Evolutionary conservation across 2,329 filamentous ascomycete species (phyloP).

Genomic region (Penicillium sp.): DNA sequence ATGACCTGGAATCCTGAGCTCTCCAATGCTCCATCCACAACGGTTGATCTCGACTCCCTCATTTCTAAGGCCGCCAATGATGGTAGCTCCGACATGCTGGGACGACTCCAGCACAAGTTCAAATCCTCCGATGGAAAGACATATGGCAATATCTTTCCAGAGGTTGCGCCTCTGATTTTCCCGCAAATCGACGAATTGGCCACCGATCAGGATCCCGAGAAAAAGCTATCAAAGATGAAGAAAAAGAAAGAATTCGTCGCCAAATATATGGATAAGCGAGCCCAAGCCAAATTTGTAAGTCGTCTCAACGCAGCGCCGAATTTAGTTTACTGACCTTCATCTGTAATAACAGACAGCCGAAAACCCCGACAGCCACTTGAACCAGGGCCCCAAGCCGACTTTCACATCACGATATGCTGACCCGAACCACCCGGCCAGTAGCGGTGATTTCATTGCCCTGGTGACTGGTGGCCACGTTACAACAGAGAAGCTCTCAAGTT

Average conservation of each 20-base stretch:
- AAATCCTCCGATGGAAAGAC: slow-evolving; percentile 40
- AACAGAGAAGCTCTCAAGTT: slow-evolving; percentile 15
- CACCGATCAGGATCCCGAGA: slow-evolving; percentile 10
- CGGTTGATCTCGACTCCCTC: slow-evolving; percentile 37
- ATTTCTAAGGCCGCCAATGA: slow-evolving; percentile 33
- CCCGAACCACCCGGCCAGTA: slow-evolving; percentile 52
- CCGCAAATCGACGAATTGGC: slow-evolving; percentile 41
- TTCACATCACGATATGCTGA: slow-evolving; percentile 53
- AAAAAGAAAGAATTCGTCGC: slow-evolving; percentile 38
- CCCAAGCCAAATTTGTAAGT: slow-evolving; percentile 48
- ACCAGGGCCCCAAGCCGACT: slow-evolving; percentile 29
- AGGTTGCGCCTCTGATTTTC: slow-evolving; percentile 52
- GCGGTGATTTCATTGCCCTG: slow-evolving; percentile 48
- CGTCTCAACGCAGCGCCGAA: neutral
- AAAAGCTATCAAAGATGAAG: slow-evolving; percentile 19
- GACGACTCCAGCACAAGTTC: slow-evolving; percentile 33
- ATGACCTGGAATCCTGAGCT: slow-evolving; percentile 53
- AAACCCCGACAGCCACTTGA: slow-evolving; percentile 44
- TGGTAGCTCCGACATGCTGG: slow-evolving; percentile 14
- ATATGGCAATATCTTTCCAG: slow-evolving; percentile 44
- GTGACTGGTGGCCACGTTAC: slow-evolving; percentile 48
- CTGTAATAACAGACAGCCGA: slow-evolving; percentile 26
- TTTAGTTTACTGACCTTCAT: neutral
- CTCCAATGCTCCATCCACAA: slow-evolving; percentile 22
- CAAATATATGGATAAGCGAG: slow-evolving; percentile 51